A percentile compares a stretch with the other conserved stretches of the same genome.
Evolutionary conservation across 257 asterid species (phyloP).

Genomic region (Coffea eugenioides): DNA sequence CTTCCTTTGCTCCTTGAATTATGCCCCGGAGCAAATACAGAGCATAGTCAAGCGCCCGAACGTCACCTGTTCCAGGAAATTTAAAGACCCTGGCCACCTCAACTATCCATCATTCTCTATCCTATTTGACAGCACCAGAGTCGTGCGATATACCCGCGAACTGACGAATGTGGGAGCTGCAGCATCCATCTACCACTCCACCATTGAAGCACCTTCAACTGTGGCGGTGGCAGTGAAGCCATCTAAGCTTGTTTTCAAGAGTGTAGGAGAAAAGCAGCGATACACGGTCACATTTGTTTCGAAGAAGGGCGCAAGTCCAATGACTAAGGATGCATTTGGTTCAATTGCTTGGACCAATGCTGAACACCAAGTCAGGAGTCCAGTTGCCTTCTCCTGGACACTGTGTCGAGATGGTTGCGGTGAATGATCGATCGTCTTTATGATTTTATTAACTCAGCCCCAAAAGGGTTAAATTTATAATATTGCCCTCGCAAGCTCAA

Average conservation of each 20-base stretch:
- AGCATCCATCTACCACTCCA: conserved; percentile 45
- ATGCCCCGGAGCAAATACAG: conserved; percentile 43
- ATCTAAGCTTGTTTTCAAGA: conserved; percentile 40
- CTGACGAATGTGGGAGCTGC: conserved; percentile 75
- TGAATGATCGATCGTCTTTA: not conserved
- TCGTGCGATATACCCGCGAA: conserved; percentile 56
- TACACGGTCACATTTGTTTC: conserved; percentile 73
- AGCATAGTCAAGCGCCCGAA: conserved; percentile 49
- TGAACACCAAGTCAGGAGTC: conserved; percentile 62
- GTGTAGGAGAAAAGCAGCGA: conserved; percentile 42
- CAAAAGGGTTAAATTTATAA: not conserved
- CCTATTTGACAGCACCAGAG: conserved; percentile 59
- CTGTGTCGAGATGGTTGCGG: conserved; percentile 13
- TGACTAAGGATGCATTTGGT: conserved; percentile 48
- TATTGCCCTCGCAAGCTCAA: conserved; percentile 6
- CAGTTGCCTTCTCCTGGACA: conserved; percentile 68
- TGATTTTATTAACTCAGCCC: conserved; percentile 5
- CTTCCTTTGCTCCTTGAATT: conserved; percentile 48
- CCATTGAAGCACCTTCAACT: conserved; percentile 36
- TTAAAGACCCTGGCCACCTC: conserved; percentile 67
- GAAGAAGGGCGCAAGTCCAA: conserved; percentile 21
- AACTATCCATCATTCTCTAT: conserved; percentile 86
- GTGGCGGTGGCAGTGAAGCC: conserved; percentile 67
- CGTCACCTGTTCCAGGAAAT: conserved; percentile 52
- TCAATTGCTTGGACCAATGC: conserved; percentile 65